Conservation (phyloP, 1,284 basidiomycete species). For the Pholiota adiposa region DNA sequence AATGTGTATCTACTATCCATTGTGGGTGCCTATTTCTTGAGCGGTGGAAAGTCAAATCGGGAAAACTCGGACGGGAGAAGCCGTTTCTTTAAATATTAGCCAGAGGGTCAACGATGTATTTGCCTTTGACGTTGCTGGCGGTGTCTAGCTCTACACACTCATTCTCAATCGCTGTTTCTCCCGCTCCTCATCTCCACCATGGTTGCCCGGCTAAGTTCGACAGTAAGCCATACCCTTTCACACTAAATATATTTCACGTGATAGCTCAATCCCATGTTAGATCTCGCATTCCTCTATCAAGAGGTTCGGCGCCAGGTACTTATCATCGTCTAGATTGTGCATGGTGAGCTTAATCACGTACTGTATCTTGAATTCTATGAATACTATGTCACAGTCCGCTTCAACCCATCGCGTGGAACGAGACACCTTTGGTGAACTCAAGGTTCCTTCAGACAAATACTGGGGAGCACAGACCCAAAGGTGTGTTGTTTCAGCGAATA, state of each 20-base stretch:
- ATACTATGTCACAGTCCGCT: slow-evolving; percentile 16
- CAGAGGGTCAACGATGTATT: neutral
- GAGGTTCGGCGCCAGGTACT: slow-evolving; percentile 17
- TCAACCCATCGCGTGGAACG: slow-evolving; percentile 70
- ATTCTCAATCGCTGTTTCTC: neutral
- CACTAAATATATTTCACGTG: slow-evolving; percentile 20
- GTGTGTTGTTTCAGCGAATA: slow-evolving; percentile 36
- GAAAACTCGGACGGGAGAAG: slow-evolving; percentile 36
- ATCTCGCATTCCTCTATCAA: slow-evolving; percentile 20
- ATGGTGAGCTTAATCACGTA: slow-evolving; percentile 16
- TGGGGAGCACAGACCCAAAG: slow-evolving; percentile 99
- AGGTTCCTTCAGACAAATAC: slow-evolving; percentile 94
- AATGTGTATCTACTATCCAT: no score
- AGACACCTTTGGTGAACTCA: slow-evolving; percentile 92
- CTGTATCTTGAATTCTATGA: neutral
- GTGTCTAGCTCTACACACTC: slow-evolving; percentile 3
- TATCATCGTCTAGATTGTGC: slow-evolving; percentile 21
- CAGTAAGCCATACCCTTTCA: slow-evolving; percentile 15
- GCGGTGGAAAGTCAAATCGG: slow-evolving; percentile 19
- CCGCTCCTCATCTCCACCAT: slow-evolving; percentile 13
- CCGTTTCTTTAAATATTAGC: slow-evolving; percentile 21
- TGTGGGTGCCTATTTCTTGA: no score
- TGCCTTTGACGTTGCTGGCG: slow-evolving; percentile 1
- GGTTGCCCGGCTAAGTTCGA: slow-evolving; percentile 21
- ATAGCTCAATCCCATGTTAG: slow-evolving; percentile 7